These are phyloP conservation scores for Clonostachys chloroleuca DNA, from an alignment of 2,329 filamentous ascomycete species.

Conservation along the genomic window DNA sequence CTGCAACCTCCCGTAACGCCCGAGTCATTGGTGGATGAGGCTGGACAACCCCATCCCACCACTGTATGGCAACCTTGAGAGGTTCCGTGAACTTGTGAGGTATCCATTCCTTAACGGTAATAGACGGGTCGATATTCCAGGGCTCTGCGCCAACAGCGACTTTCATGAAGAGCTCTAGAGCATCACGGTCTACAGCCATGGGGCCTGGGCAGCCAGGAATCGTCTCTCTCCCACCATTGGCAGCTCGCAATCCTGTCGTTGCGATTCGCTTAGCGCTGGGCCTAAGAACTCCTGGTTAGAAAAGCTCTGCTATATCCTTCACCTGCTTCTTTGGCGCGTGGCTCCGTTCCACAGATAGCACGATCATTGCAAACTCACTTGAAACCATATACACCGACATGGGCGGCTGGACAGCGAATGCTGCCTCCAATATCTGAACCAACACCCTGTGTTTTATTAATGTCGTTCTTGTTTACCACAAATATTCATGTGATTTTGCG, in stretches of 20 bases:
- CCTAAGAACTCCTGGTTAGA: conserved; percentile 8
- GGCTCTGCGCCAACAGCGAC: conserved; percentile 19
- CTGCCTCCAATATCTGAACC: conserved; percentile 37
- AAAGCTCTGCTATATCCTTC: background rate
- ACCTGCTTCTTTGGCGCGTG: background rate
- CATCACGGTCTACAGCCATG: conserved; percentile 24
- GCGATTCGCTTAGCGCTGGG: conserved; percentile 23
- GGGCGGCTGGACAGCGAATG: conserved; percentile 26
- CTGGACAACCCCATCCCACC: conserved; percentile 54
- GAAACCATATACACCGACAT: conserved; percentile 27
- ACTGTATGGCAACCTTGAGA: conserved; percentile 56
- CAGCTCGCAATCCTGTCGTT: conserved; percentile 11
- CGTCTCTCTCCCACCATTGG: conserved; percentile 27
- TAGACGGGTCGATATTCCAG: conserved; percentile 23
- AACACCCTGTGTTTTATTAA: conserved; percentile 18
- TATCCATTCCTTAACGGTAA: conserved; percentile 25
- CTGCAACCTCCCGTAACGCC: conserved; percentile 49
- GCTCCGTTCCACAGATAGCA: background rate
- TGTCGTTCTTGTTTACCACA: background rate
- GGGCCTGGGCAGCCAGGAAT: conserved; percentile 23
- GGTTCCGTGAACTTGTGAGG: conserved; percentile 28
- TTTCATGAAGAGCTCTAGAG: conserved; percentile 27
- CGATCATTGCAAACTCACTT: conserved; percentile 10
- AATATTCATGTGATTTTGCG: too few species aligned
- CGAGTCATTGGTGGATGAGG: conserved; percentile 55